Conservation (phyloP, 1,284 basidiomycete genomes). For the Xerocomus minutiporus region DNA sequence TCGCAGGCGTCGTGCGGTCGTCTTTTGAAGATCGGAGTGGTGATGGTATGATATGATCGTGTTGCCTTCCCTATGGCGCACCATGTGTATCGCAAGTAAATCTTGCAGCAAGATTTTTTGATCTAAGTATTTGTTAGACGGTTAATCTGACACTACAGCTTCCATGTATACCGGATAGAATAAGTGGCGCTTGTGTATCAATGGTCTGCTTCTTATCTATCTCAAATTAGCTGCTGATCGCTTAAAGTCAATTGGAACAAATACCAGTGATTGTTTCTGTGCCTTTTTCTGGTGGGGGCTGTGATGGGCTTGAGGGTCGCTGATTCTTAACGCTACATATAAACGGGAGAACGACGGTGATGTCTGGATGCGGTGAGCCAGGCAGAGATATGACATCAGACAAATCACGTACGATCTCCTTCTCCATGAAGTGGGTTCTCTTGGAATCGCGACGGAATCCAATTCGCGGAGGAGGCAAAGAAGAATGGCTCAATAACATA, state of each 20-base stretch:
- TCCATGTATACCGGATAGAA: constrained; percentile 26
- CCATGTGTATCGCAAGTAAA: constrained; percentile 40
- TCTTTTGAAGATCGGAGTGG: constrained; percentile 27
- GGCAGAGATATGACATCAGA: not conserved
- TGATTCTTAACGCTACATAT: constrained; percentile 34
- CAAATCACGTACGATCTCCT: constrained; percentile 44
- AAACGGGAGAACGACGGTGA: constrained; percentile 48
- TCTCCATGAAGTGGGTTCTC: constrained; percentile 34
- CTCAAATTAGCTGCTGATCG: not conserved
- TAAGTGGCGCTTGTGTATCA: constrained; percentile 48
- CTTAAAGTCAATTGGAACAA: not conserved
- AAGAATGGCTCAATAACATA: constrained; percentile 50
- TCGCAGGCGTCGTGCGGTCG: constrained; percentile 33
- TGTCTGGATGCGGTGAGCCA: constrained; percentile 31
- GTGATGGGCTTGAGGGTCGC: constrained; percentile 1
- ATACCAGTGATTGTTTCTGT: constrained; percentile 19
- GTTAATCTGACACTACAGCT: not conserved
- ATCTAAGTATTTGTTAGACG: constrained; percentile 9
- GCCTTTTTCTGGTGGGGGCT: not conserved
- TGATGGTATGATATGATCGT: constrained; percentile 44
- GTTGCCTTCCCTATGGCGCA: constrained; percentile 31
- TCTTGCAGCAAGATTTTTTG: constrained; percentile 31
- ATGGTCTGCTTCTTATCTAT: constrained; percentile 37
- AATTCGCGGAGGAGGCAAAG: constrained; percentile 52
- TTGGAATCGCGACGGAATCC: constrained; percentile 54